Conservation (phyloP, 2,329 filamentous ascomycete species). For the Aspergillus calidoustus region DNA sequence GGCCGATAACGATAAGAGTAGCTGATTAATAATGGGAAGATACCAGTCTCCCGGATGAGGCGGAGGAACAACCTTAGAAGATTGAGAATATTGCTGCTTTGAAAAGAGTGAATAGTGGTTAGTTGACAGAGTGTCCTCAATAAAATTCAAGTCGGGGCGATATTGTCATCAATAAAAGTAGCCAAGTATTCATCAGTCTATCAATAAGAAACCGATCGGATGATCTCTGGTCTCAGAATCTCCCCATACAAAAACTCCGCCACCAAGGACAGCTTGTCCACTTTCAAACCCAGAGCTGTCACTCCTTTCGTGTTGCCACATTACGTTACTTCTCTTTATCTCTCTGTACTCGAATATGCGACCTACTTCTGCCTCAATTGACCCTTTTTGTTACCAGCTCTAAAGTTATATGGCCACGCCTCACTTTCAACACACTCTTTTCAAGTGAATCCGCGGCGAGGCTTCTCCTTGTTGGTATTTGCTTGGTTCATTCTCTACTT, state of each 20-base stretch:
- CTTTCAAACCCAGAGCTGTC: slow-evolving; percentile 19
- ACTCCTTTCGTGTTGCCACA: slow-evolving; percentile 18
- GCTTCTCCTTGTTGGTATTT: background rate
- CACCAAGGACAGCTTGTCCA: slow-evolving; percentile 34
- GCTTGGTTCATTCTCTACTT: background rate
- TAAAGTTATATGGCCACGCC: background rate
- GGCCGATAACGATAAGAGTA: background rate
- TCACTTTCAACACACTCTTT: slow-evolving; percentile 3
- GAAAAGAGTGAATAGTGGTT: slow-evolving; percentile 4
- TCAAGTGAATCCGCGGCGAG: slow-evolving; percentile 5
- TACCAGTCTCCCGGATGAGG: background rate
- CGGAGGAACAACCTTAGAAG: background rate
- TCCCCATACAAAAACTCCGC: slow-evolving; percentile 21
- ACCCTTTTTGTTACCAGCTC: background rate
- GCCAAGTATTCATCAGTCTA: slow-evolving; percentile 7
- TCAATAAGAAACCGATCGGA: slow-evolving; percentile 17
- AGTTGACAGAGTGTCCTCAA: background rate
- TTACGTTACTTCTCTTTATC: slow-evolving; percentile 5
- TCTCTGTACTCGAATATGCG: background rate
- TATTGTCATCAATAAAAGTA: slow-evolving; percentile 5
- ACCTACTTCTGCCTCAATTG: background rate
- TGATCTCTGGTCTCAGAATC: slow-evolving; percentile 6
- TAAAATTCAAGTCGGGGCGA: background rate
- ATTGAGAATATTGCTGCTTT: slow-evolving; percentile 1
- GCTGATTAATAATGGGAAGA: slow-evolving; percentile 5